Percentiles rank a stretch among this genome's conserved stretches.
Conservation (phyloP, 257 asterid species). For the Euphrasia confusa region DNA sequence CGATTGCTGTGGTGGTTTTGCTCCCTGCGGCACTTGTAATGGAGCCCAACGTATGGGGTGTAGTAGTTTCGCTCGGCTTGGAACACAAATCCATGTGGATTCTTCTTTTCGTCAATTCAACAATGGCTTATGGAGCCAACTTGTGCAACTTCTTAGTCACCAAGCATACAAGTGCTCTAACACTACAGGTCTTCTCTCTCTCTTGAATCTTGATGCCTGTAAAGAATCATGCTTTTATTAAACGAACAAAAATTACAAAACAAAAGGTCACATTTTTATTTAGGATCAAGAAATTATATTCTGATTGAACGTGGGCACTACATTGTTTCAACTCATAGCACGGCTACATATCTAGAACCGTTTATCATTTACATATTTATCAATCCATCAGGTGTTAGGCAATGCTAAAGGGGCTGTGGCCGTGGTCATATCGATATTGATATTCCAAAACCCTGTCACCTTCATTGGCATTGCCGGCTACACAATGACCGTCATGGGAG, state of each 20-base stretch:
- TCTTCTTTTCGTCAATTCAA: conserved; percentile 62
- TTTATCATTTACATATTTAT: background rate
- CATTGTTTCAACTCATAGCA: background rate
- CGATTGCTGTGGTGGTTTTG: conserved; percentile 74
- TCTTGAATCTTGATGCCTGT: too few relatives aligned
- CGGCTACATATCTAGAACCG: background rate
- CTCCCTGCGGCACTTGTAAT: conserved; percentile 67
- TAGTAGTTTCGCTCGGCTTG: conserved; percentile 51
- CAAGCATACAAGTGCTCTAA: conserved; percentile 86
- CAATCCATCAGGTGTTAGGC: conserved; percentile 64
- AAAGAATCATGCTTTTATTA: too few relatives aligned
- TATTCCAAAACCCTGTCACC: conserved; percentile 88
- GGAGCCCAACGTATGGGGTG: conserved; percentile 75
- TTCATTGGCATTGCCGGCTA: conserved; percentile 88
- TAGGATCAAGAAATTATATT: background rate
- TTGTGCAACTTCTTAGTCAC: conserved; percentile 90
- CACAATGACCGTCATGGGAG: conserved; percentile 91
- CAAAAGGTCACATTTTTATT: too few relatives aligned
- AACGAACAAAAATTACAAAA: too few relatives aligned
- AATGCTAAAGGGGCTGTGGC: conserved; percentile 99
- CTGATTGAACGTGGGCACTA: background rate
- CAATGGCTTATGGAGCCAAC: conserved; percentile 93
- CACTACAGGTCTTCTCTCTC: conserved; percentile 63
- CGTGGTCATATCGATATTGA: conserved; percentile 84
- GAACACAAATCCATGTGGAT: conserved; percentile 61